phyloP scores from a whole-genome alignment of 441 rosid genomes.

The Biscutella laevigata region DNA sequence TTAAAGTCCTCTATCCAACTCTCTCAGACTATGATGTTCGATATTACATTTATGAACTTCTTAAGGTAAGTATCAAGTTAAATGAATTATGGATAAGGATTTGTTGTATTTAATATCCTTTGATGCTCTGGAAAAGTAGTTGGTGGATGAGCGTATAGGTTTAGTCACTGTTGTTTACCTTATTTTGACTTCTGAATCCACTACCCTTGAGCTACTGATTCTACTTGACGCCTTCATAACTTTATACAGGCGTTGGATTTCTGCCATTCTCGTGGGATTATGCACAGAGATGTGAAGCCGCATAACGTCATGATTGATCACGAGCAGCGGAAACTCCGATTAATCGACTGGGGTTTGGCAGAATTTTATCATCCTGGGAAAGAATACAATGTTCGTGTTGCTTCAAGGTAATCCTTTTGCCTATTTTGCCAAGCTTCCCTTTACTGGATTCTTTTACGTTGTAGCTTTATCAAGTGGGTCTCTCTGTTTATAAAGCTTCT shows the following conservation, averaged over 20 bases:
- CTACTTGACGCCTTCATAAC: neutral
- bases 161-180: neutral
- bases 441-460: neutral
- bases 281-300: conserved; percentile 98
- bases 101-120: no score
- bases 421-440: neutral
- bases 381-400: conserved; percentile 96
- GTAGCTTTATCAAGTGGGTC: neutral
- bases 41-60: conserved; percentile 81
- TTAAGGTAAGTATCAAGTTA: conserved; percentile 47
- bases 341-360: conserved; percentile 97
- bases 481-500: no score
- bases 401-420: conserved; percentile 53
- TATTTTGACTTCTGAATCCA: neutral
- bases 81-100: no score
- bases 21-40: conserved; percentile 83
- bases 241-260: conserved; percentile 80
- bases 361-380: conserved; percentile 96
- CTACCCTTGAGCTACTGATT: no score
- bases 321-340: conserved; percentile 84
- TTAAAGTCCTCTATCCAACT: conserved; percentile 88
- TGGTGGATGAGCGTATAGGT: neutral
- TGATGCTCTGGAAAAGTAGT: neutral
- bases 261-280: conserved; percentile 94
- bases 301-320: conserved; percentile 99